Conservation (phyloP, 2,329 filamentous ascomycete species). For the Pseudogymnoascus sp. region DNA sequence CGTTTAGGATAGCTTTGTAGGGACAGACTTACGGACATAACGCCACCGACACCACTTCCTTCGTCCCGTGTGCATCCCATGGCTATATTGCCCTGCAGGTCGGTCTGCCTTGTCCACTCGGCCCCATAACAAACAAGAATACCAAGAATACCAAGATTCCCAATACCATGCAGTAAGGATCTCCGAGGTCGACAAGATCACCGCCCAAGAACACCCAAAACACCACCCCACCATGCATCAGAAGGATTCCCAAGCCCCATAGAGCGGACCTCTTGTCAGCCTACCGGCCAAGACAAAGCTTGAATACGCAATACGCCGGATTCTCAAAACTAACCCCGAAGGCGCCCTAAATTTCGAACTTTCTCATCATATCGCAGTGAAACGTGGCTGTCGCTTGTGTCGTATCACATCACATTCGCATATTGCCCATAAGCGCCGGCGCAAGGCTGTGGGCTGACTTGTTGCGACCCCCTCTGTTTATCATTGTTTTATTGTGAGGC, state of each 20-base stretch:
- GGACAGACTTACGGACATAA: not conserved
- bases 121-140: not conserved
- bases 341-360: not conserved
- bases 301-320: not conserved
- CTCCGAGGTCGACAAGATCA: not conserved
- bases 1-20: not conserved
- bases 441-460: not conserved
- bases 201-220: not conserved
- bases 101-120: constrained; percentile 1
- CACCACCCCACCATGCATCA: not conserved
- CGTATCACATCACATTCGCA: not conserved
- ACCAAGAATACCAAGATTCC: not conserved
- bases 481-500: not conserved
- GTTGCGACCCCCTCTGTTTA: not conserved
- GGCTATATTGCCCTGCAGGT: not conserved
- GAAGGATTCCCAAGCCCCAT: not conserved
- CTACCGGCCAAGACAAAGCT: not conserved
- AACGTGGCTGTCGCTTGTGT: not conserved
- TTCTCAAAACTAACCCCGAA: not conserved
- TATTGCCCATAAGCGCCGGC: not conserved
- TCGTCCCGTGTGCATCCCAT: not conserved
- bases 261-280: not conserved
- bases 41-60: not conserved
- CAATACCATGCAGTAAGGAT: not conserved
- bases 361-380: not conserved